Evolutionary conservation across 176 grass and related monocot species (phyloP).

Genomic region (Carex littledalei): DNA sequence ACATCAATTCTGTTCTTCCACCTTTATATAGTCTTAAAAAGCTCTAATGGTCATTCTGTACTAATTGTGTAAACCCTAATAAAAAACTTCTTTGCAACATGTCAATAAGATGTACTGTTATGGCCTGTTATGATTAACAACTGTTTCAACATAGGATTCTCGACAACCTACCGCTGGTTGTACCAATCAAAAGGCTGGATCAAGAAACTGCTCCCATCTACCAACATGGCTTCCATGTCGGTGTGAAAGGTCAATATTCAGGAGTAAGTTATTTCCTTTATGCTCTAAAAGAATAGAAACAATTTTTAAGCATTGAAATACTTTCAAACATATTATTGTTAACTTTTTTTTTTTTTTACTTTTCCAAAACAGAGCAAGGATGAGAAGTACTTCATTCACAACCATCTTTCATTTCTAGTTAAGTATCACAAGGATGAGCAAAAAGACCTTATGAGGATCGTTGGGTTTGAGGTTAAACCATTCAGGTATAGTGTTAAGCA

Average conservation of each 20-base stretch:
- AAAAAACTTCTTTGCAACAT: not conserved
- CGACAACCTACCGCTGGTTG: slow-evolving; percentile 78
- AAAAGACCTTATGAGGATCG: slow-evolving; percentile 67
- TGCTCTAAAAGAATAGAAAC: not conserved
- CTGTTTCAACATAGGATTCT: slow-evolving; percentile 55
- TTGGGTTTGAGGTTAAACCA: slow-evolving; percentile 81
- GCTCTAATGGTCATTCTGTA: not conserved
- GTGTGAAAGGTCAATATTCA: slow-evolving; percentile 73
- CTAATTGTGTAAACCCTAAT: not conserved
- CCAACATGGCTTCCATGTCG: slow-evolving; percentile 83
- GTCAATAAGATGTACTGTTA: not conserved
- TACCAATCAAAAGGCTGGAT: slow-evolving; percentile 76
- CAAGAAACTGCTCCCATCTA: slow-evolving; percentile 63
- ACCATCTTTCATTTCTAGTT: slow-evolving; percentile 73
- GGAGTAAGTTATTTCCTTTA: slow-evolving; percentile 42
- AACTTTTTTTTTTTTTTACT: not conserved
- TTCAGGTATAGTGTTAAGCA: slow-evolving; percentile 40
- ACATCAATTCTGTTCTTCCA: not conserved
- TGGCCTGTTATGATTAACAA: not conserved
- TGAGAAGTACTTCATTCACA: slow-evolving; percentile 83
- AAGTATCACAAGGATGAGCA: slow-evolving; percentile 78
- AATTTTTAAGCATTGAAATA: slow-evolving; percentile 6
- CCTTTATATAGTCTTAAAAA: not conserved
- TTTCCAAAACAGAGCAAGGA: slow-evolving; percentile 59
- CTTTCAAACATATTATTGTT: not conserved